Percentiles rank a stretch among this genome's conserved stretches.
These are phyloP conservation scores for Rhizoclosmatium globosum DNA, from an alignment of 192 early-diverging fungal species.

Conservation along the genomic window DNA sequence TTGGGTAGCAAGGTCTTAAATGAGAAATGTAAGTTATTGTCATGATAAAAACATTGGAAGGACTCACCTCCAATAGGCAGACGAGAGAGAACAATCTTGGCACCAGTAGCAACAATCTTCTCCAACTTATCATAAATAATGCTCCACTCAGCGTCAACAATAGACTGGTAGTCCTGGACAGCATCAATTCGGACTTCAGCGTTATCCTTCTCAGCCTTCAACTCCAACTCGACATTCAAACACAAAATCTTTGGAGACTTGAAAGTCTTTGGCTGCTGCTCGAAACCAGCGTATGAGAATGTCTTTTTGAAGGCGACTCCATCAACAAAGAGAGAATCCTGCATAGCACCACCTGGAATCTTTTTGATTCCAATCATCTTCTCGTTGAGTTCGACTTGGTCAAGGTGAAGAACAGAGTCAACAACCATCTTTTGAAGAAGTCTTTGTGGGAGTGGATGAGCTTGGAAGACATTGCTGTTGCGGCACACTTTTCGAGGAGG, in stretches of 20 bases:
- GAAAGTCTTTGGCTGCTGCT: slow-evolving; percentile 98
- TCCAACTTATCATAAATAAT: slow-evolving; percentile 99
- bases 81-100: slow-evolving; percentile 96
- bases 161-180: slow-evolving; percentile 96
- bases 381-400: slow-evolving; percentile 96
- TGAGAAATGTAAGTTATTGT: no score
- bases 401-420: slow-evolving; percentile 93
- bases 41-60: neutral
- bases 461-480: slow-evolving; percentile 98
- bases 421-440: slow-evolving; percentile 99
- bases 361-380: slow-evolving; percentile 98
- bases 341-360: slow-evolving; percentile 97
- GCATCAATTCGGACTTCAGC: slow-evolving; percentile 97
- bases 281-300: slow-evolving; percentile 98
- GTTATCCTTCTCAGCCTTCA: slow-evolving; percentile 99
- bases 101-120: slow-evolving; percentile 92
- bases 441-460: slow-evolving; percentile 95
- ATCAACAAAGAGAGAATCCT: slow-evolving; percentile 94
- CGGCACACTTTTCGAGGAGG: slow-evolving; percentile 94
- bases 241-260: slow-evolving; percentile 89
- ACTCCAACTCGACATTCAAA: slow-evolving; percentile 97
- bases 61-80: slow-evolving; percentile 83
- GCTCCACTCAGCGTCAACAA: slow-evolving; percentile 99
- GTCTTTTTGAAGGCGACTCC: slow-evolving; percentile 99
- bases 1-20: slow-evolving; percentile 91